Conservation (phyloP, 352 stramenopile species). For the Pythium myriotylum region DNA sequence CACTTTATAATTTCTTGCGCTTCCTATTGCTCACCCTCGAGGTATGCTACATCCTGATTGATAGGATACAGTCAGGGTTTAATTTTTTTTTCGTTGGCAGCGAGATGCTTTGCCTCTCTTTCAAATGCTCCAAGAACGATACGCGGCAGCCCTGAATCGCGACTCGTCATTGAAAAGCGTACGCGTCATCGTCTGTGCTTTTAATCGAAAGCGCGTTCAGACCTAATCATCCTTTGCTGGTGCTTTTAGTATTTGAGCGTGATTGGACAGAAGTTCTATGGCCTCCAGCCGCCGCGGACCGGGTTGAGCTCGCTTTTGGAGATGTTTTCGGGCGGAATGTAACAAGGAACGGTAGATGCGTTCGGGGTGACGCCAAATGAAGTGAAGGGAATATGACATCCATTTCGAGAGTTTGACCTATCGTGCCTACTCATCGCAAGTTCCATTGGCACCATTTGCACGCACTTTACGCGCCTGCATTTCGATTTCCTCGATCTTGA, state of each 20-base stretch:
- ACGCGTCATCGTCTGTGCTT: conserved; percentile 26
- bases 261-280: conserved; percentile 88
- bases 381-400: conserved; percentile 2
- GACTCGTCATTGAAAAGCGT: conserved; percentile 80
- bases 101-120: conserved; percentile 84
- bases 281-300: conserved; percentile 74
- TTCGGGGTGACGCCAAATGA: neutral
- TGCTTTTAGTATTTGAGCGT: conserved; percentile 74
- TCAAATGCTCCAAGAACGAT: conserved; percentile 87
- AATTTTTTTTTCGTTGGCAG: conserved; percentile 27
- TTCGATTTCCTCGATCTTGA: conserved; percentile 88
- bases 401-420: neutral
- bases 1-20: conserved; percentile 81
- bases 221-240: neutral
- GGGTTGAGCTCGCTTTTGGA: conserved; percentile 83
- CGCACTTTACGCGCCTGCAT: conserved; percentile 53
- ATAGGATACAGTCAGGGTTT: neutral
- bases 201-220: conserved; percentile 1
- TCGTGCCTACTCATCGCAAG: too few species aligned
- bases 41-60: conserved; percentile 35
- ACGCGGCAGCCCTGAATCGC: conserved; percentile 68
- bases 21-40: conserved; percentile 86
- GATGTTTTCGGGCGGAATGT: conserved; percentile 86
- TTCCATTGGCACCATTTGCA: conserved; percentile 7
- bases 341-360: neutral